phyloP scores from a whole-genome alignment of 306 rosid genomes.

The Arachis stenosperma region DNA sequence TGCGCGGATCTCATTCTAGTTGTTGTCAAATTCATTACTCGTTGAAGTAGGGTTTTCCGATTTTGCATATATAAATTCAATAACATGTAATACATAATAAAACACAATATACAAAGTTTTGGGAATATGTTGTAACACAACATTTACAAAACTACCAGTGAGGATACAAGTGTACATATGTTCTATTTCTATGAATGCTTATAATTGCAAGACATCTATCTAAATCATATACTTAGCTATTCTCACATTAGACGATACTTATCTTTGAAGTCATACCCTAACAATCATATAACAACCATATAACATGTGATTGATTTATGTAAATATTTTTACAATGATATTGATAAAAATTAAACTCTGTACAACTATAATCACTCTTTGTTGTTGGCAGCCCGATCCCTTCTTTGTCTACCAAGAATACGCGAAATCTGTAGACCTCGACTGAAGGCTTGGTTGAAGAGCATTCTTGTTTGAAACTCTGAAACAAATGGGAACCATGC shows the following conservation, averaged over 20 bases:
- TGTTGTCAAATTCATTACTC: too few species aligned
- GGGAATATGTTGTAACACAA: background rate
- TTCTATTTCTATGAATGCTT: background rate
- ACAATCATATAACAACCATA: background rate
- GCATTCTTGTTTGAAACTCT: slow-evolving; percentile 93
- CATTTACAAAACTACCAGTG: slow-evolving; percentile 14
- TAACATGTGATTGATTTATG: background rate
- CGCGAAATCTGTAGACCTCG: slow-evolving; percentile 95
- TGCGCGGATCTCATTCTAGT: too few species aligned
- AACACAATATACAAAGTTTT: slow-evolving; percentile 2
- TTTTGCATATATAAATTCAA: too few species aligned
- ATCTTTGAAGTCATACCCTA: background rate
- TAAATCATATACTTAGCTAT: slow-evolving; percentile 11
- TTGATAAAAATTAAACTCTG: background rate
- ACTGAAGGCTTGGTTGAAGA: slow-evolving; percentile 98
- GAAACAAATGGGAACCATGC: slow-evolving; percentile 99
- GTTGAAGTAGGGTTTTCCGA: too few species aligned
- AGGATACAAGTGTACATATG: slow-evolving; percentile 11
- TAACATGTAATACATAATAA: slow-evolving; percentile 6
- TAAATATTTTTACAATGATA: background rate
- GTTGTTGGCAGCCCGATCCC: slow-evolving; percentile 64
- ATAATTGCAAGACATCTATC: background rate
- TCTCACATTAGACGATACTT: background rate
- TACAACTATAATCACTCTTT: slow-evolving; percentile 59
- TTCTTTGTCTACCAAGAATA: slow-evolving; percentile 84